Base-by-base conservation (phyloP, 2,329 filamentous ascomycete species). In the Talaromyces pinophilus region DNA sequence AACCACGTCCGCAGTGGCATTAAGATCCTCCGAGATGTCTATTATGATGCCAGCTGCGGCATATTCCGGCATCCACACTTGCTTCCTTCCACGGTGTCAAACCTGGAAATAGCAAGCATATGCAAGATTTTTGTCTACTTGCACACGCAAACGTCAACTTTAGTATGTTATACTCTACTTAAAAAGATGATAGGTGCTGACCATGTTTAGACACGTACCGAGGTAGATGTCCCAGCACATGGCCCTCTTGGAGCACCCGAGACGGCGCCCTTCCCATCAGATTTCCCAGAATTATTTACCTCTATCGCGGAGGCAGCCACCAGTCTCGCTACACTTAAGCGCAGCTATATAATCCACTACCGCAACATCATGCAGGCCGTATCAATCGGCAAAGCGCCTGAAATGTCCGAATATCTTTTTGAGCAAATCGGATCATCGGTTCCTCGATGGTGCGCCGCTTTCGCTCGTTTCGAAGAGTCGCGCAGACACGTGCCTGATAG, bases 1-100 rank as follows among this genome's bases (percentile, higher is more conserved):
- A 67, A 63, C 22, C 69, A 72, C 48, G 64, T 72, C 28, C 67
- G 69, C 40, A 71, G 66, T 40, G 69, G 70, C 17, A 67, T 72
- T 10, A 71, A 66, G 11, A 72, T 73, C 13, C 63, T 73, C 5
- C 59, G 62, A 2, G 70, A 72, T 22, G 63, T 72, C 40, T 57
- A 55, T 19, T 50, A 62, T 40, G 64, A 66, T 52, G 15, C 50
- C 5, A n/a, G 50, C 40, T 62, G 48, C 17, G 64, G 64, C 7
- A 52, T 54, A 8, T 66, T 62, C 33, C 57, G 46, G 15, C 69
- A 66, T 63, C 70, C 63, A 2, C 65, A 67, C 40, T 66, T 68
- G 19, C 67, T 67, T 19, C 65, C 52, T 1, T 71, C 25, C 63
- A 67, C 35, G 13, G 65, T 30, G 40, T 62, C 55, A 48, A 68